Evolutionary conservation across 2,329 filamentous ascomycete species (phyloP).

Genomic region (Fusarium miscanthi): DNA sequence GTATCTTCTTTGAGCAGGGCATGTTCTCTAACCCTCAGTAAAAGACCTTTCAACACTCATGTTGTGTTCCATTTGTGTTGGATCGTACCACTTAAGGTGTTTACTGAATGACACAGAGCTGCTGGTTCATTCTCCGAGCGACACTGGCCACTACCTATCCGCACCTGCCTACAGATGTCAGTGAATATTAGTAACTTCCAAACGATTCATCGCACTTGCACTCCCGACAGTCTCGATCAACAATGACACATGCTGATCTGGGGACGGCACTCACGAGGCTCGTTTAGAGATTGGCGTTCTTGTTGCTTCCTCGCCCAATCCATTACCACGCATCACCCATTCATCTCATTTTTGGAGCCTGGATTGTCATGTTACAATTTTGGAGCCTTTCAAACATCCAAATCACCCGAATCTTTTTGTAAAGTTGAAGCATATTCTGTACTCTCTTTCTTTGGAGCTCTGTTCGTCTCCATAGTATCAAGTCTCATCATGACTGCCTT

Average conservation of each 20-base stretch:
- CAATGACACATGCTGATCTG: slow-evolving; percentile 4
- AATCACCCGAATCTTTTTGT: slow-evolving; percentile 10
- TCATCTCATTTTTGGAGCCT: slow-evolving; percentile 34
- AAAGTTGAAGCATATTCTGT: slow-evolving; percentile 15
- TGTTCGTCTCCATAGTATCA: slow-evolving; percentile 7
- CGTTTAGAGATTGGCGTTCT: not conserved
- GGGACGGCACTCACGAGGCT: not conserved
- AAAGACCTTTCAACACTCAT: not conserved
- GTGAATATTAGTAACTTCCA: slow-evolving; percentile 1
- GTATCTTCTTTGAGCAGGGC: not conserved
- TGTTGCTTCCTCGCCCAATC: not conserved
- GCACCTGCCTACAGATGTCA: slow-evolving; percentile 18
- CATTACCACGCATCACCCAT: slow-evolving; percentile 9
- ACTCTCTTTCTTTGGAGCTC: not conserved
- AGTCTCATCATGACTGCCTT: slow-evolving; percentile 57
- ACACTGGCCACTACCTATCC: slow-evolving; percentile 2
- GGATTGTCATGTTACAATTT: slow-evolving; percentile 34
- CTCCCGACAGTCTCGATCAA: not conserved
- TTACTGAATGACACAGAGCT: not conserved
- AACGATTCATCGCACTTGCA: slow-evolving; percentile 1
- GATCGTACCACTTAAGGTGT: not conserved
- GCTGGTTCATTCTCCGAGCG: not conserved
- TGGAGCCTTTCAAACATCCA: slow-evolving; percentile 22
- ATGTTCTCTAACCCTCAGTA: not conserved
- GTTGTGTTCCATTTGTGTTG: not conserved